phyloP scores from a whole-genome alignment of 2,329 filamentous ascomycete species.

The Fusarium anthophilum region DNA sequence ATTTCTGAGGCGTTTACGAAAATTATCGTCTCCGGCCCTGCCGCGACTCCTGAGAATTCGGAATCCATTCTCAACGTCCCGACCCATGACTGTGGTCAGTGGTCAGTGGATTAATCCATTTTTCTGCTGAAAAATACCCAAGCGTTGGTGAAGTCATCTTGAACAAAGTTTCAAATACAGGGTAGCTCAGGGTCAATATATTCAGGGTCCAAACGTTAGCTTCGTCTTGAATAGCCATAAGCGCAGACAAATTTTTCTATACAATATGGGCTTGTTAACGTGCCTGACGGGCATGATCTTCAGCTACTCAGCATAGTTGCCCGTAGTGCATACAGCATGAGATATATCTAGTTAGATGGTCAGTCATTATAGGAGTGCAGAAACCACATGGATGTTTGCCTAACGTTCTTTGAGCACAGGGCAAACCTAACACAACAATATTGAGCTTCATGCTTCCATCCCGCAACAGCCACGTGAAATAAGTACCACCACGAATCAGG shows the following conservation, averaged over 20 bases:
- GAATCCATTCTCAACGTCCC: background rate
- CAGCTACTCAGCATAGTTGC: background rate
- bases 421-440: background rate
- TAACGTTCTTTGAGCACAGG: conserved; percentile 7
- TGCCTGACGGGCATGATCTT: background rate
- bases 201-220: conserved; percentile 29
- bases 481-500: background rate
- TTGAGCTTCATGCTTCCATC: background rate
- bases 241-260: conserved; percentile 4
- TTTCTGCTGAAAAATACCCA: background rate
- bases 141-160: conserved; percentile 8
- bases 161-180: conserved; percentile 9
- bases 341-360: background rate
- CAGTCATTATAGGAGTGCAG: background rate
- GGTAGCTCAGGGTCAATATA: conserved; percentile 21
- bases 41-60: background rate
- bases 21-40: background rate
- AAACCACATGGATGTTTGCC: conserved; percentile 1
- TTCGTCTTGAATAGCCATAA: conserved; percentile 16
- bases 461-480: background rate
- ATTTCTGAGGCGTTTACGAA: background rate
- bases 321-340: background rate
- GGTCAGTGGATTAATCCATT: background rate
- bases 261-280: conserved; percentile 10
- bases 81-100: background rate